Percentiles rank a stretch among this genome's conserved stretches.
These are phyloP conservation scores for Eucalyptus regnans DNA, from an alignment of 345 rosid genomes.

Conservation along the genomic window DNA sequence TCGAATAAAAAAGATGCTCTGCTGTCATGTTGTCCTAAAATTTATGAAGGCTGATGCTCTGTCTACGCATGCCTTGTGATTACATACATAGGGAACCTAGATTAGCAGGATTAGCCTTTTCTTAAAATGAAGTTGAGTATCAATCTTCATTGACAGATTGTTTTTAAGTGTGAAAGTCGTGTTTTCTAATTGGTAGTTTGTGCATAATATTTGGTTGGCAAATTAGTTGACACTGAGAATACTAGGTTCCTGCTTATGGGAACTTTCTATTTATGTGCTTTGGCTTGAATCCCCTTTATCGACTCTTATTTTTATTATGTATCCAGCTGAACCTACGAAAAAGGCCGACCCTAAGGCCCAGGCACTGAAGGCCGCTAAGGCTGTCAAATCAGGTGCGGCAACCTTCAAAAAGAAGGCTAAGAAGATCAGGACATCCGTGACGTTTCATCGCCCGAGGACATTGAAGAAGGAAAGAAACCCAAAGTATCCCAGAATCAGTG, in stretches of 20 bases:
- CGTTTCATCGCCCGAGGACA: slow-evolving; percentile 56
- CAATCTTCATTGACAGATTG: not conserved
- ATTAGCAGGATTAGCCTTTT: not conserved
- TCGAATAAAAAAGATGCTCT: not conserved
- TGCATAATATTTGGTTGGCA: not conserved
- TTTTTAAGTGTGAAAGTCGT: not conserved
- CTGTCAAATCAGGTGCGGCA: slow-evolving; percentile 45
- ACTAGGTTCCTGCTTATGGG: not conserved
- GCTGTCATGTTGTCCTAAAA: not conserved
- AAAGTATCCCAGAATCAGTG: slow-evolving; percentile 54
- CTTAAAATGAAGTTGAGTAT: not conserved
- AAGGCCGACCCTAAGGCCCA: slow-evolving; percentile 52
- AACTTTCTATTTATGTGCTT: not conserved
- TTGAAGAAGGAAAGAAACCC: slow-evolving; percentile 47
- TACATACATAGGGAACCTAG: too few species aligned
- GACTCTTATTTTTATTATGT: not conserved
- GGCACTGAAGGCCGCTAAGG: slow-evolving; percentile 54
- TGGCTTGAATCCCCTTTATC: not conserved
- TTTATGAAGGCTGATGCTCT: not conserved
- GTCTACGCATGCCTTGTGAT: not conserved
- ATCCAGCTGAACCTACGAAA: slow-evolving; percentile 14
- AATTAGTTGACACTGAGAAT: not conserved
- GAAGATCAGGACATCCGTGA: slow-evolving; percentile 54
- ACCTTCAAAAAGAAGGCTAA: slow-evolving; percentile 43
- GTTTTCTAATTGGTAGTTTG: not conserved